A percentile compares a stretch with the other conserved stretches of the same genome.
Conservation (phyloP, 2,329 filamentous ascomycete genomes). For the Penicillium sp. region DNA sequence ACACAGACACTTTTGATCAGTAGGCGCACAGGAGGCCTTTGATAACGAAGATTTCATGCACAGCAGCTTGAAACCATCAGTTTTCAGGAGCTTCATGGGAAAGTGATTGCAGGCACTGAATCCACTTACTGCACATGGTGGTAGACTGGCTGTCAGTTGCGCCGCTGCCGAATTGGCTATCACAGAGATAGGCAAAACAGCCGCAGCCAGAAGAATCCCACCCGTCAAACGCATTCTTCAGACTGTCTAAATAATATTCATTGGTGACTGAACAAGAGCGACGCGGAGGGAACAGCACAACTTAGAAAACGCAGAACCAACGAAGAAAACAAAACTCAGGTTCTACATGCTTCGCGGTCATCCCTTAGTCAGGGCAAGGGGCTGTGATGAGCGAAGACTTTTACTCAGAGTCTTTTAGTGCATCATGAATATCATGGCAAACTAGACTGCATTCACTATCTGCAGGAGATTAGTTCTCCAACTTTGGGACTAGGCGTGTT, state of each 20-base stretch:
- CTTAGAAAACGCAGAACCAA: neutral
- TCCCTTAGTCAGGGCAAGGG: conserved; percentile 1
- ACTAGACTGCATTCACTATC: neutral
- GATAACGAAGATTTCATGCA: conserved; percentile 31
- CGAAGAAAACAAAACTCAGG: neutral
- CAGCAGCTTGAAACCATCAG: conserved; percentile 23
- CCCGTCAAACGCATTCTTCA: conserved; percentile 12
- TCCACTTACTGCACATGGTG: conserved; percentile 28
- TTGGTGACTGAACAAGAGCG: conserved; percentile 2
- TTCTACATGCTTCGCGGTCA: neutral
- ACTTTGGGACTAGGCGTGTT: neutral
- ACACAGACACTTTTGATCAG: conserved; percentile 48
- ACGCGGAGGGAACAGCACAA: neutral
- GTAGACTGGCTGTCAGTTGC: conserved; percentile 20
- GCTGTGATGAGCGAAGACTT: neutral
- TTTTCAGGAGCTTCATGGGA: neutral
- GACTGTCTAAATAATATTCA: conserved; percentile 2
- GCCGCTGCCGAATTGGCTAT: conserved; percentile 14
- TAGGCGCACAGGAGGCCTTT: conserved; percentile 41
- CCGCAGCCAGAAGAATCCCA: conserved; percentile 6
- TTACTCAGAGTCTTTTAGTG: conserved; percentile 2
- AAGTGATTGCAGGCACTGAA: neutral
- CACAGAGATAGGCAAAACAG: conserved; percentile 11
- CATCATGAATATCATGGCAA: neutral
- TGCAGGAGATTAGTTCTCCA: neutral